Conservation (phyloP, 148 eudicot species). For the Rhododendron molle region DNA sequence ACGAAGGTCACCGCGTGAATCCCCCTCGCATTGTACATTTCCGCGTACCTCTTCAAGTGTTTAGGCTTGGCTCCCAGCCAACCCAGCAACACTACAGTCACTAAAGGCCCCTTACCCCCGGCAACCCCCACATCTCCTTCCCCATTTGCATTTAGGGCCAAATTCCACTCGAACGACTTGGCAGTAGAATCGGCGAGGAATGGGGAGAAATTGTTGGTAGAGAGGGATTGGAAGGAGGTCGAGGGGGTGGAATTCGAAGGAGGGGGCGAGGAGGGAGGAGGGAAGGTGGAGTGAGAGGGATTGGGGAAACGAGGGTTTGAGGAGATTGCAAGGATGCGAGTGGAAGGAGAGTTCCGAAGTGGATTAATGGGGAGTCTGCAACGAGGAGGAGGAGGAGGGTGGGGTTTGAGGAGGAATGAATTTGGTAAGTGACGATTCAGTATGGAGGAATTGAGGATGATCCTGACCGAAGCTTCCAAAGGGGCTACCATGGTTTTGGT, state of each 20-base stretch:
- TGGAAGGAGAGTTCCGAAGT: background rate
- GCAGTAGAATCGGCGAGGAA: background rate
- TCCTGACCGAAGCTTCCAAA: conserved; percentile 16
- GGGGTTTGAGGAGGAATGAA: background rate
- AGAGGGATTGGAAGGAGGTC: background rate
- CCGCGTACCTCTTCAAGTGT: conserved; percentile 70
- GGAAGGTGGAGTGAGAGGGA: background rate
- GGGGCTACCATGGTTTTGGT: conserved; percentile 9
- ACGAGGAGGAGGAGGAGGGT: conserved; percentile 1
- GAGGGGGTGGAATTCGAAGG: background rate
- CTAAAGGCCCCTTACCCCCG: conserved; percentile 24
- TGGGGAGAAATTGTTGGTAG: background rate
- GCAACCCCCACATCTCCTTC: background rate
- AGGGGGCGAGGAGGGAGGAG: background rate
- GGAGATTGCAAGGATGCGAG: background rate
- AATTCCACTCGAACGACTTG: conserved; percentile 17
- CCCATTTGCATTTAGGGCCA: background rate
- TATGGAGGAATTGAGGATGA: conserved; percentile 11
- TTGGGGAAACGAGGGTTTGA: background rate
- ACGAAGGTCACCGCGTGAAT: conserved; percentile 59
- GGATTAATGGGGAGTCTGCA: background rate
- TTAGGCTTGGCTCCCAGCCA: conserved; percentile 81
- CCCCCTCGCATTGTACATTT: conserved; percentile 61
- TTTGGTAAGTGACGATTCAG: background rate
- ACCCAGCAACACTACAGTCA: conserved; percentile 74